Percentiles rank a stretch among this genome's conserved stretches.
Evolutionary conservation across 306 rosid genomes (phyloP).

Genomic region (Trifolium repens): DNA sequence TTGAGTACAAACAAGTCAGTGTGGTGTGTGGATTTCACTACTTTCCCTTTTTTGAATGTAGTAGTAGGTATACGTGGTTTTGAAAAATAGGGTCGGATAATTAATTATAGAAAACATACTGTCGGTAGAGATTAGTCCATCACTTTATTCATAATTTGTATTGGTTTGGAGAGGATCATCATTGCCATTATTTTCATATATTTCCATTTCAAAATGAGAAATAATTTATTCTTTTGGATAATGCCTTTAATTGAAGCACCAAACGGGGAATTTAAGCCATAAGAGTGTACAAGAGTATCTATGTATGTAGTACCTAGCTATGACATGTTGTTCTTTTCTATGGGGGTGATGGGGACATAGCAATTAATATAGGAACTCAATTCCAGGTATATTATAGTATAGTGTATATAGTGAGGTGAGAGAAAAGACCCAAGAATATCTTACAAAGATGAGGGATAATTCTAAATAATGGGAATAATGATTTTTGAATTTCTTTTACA

Average conservation of each 20-base stretch:
- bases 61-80: conserved; percentile 3
- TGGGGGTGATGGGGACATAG: not conserved
- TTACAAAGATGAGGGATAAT: not conserved
- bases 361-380: conserved; percentile 10
- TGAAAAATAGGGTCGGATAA: not conserved
- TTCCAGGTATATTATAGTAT: not conserved
- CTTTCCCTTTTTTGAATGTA: conserved; percentile 26
- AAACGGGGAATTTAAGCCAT: not conserved
- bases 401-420: not conserved
- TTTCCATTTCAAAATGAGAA: not conserved
- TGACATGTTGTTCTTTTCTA: not conserved
- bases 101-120: not conserved
- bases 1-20: not conserved
- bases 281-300: not conserved
- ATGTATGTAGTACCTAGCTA: not conserved
- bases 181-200: not conserved
- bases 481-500: too few relatives aligned
- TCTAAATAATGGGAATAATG: not conserved
- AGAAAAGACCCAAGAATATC: not conserved
- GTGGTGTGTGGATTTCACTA: conserved; percentile 2
- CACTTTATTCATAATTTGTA: not conserved
- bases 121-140: conserved; percentile 38
- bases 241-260: not conserved
- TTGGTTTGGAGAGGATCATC: not conserved
- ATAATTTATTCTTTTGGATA: not conserved